Percentiles rank a stretch among this genome's conserved stretches.
Evolutionary conservation across 768 basidiomycete genomes (phyloP).

Genomic region (Leccinellum rugosiceps): DNA sequence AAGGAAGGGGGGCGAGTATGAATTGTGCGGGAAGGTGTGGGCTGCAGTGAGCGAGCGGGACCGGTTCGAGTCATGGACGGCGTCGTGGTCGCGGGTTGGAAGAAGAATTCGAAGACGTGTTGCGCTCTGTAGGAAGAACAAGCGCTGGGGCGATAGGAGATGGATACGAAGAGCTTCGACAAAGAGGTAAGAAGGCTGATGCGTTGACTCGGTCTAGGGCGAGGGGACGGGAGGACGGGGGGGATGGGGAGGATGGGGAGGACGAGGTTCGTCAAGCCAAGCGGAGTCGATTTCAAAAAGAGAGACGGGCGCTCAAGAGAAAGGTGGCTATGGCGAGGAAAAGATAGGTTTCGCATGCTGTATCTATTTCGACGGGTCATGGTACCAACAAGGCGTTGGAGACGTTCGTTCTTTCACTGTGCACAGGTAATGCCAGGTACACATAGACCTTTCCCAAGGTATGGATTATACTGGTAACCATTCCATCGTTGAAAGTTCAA

Average conservation of each 20-base stretch:
- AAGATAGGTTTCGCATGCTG: slow-evolving; percentile 8
- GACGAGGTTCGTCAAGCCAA: slow-evolving; percentile 34
- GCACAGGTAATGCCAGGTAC: neutral
- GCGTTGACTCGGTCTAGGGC: slow-evolving; percentile 57
- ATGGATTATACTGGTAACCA: neutral
- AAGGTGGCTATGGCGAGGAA: slow-evolving; percentile 18
- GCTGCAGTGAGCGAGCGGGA: too few species aligned
- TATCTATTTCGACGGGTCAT: neutral
- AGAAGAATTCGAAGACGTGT: slow-evolving; percentile 81
- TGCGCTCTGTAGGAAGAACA: slow-evolving; percentile 55
- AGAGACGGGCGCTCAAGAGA: slow-evolving; percentile 36
- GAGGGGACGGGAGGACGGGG: slow-evolving; percentile 26
- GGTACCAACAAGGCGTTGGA: neutral
- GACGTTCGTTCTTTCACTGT: neutral
- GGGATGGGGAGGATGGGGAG: slow-evolving; percentile 8
- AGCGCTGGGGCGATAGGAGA: slow-evolving; percentile 47
- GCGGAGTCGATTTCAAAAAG: slow-evolving; percentile 43
- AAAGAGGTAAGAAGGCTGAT: slow-evolving; percentile 60
- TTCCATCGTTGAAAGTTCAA: neutral
- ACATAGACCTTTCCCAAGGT: neutral
- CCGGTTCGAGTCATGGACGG: slow-evolving; percentile 50
- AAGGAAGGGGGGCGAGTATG: too few species aligned
- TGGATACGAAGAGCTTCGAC: slow-evolving; percentile 80
- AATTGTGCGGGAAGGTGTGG: too few species aligned
- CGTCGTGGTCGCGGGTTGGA: slow-evolving; percentile 67